These are phyloP conservation scores for Fusarium veterinarium DNA, from an alignment of 2,329 filamentous ascomycete species.

Conservation along the genomic window DNA sequence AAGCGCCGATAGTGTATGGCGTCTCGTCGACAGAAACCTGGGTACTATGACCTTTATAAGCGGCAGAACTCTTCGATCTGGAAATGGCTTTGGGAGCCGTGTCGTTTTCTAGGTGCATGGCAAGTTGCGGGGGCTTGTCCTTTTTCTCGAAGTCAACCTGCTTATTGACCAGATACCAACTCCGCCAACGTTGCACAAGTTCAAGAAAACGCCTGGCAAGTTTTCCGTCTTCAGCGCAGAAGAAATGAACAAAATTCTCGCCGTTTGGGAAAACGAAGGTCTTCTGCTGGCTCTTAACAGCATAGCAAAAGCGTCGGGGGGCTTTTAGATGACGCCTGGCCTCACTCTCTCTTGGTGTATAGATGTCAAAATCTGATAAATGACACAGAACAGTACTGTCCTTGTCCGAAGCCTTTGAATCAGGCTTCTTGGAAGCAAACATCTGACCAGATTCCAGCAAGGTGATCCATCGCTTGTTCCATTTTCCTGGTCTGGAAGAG, in stretches of 20 bases:
- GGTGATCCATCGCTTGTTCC: constrained; percentile 86
- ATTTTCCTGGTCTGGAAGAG: constrained; percentile 84
- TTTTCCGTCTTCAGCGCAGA: constrained; percentile 79
- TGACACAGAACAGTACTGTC: constrained; percentile 80
- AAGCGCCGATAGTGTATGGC: constrained; percentile 73
- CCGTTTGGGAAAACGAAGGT: constrained; percentile 83
- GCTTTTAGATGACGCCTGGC: constrained; percentile 78
- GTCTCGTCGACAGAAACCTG: constrained; percentile 57
- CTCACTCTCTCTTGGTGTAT: constrained; percentile 77
- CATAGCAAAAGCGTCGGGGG: constrained; percentile 87
- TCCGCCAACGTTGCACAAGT: constrained; percentile 83
- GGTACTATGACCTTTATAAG: constrained; percentile 47
- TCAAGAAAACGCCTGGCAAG: constrained; percentile 77
- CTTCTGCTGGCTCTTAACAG: constrained; percentile 93
- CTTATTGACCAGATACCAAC: constrained; percentile 87
- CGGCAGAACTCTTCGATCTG: constrained; percentile 52
- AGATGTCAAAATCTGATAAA: constrained; percentile 92
- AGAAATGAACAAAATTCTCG: constrained; percentile 92
- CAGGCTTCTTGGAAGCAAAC: constrained; percentile 74
- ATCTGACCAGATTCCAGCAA: constrained; percentile 80
- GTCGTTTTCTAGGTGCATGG: constrained; percentile 4
- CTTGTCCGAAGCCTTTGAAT: constrained; percentile 70
- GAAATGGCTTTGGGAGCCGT: constrained; percentile 41
- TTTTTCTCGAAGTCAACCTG: constrained; percentile 63
- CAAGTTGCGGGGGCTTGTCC: constrained; percentile 21